A percentile compares a stretch with the other conserved stretches of the same genome.
phyloP scores from a whole-genome alignment of 371 early-diverging fungal genomes.

The Mucor velutinosus region DNA sequence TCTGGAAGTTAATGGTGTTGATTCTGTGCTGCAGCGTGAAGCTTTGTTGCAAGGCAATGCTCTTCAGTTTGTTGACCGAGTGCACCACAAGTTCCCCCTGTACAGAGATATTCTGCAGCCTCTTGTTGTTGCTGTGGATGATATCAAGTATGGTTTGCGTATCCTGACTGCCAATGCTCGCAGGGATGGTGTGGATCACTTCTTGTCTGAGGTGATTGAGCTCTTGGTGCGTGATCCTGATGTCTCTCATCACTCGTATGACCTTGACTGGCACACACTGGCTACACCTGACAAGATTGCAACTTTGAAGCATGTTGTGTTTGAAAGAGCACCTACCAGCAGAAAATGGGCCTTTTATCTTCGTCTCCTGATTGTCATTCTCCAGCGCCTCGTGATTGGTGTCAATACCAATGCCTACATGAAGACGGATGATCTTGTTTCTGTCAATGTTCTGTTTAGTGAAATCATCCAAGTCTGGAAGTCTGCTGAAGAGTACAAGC shows the following conservation, averaged over 20 bases:
- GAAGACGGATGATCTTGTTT: conserved; percentile 48
- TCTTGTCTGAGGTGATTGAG: conserved; percentile 46
- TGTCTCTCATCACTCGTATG: conserved; percentile 35
- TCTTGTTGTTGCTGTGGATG: conserved; percentile 66
- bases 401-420: conserved; percentile 62
- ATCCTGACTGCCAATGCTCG: conserved; percentile 47
- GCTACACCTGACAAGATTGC: conserved; percentile 46
- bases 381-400: conserved; percentile 56
- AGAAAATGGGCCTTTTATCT: conserved; percentile 70
- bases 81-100: conserved; percentile 57
- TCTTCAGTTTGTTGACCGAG: conserved; percentile 67
- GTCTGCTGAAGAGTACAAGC: conserved; percentile 70
- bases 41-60: conserved; percentile 73
- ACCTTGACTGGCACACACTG: conserved; percentile 50
- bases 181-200: conserved; percentile 30
- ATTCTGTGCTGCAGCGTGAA: conserved; percentile 57
- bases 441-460: conserved; percentile 58
- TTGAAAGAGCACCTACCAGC: conserved; percentile 51
- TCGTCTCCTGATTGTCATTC: conserved; percentile 59
- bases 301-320: conserved; percentile 52
- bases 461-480: conserved; percentile 76
- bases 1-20: conserved; percentile 35
- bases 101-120: conserved; percentile 85
- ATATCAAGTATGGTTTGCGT: conserved; percentile 80
- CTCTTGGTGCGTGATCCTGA: conserved; percentile 50